Evolutionary conservation across 306 rosid species (phyloP).

Genomic region (Begonia fuchsioides): DNA sequence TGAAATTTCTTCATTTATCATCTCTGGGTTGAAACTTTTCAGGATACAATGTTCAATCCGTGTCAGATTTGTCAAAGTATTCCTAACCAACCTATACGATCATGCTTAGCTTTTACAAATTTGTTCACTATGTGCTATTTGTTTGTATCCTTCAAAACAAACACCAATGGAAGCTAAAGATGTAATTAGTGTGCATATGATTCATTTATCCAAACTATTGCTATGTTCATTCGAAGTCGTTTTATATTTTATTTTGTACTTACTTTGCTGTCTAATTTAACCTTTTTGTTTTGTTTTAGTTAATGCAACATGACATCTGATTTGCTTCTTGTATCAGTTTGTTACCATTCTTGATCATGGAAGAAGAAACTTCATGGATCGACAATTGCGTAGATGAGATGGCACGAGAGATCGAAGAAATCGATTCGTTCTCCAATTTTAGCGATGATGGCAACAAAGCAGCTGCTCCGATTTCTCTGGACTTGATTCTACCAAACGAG

Average conservation of each 20-base stretch:
- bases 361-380: conserved; percentile 70
- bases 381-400: conserved; percentile 33
- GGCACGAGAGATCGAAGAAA: conserved; percentile 25
- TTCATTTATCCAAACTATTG: neutral
- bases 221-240: neutral
- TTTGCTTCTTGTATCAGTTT: conserved; percentile 16
- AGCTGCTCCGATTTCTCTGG: conserved; percentile 33
- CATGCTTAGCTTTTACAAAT: no score
- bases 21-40: no score
- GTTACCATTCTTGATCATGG: conserved; percentile 33
- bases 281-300: neutral
- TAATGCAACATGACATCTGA: conserved; percentile 1
- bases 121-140: no score
- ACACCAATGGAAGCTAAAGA: no score
- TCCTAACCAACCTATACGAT: no score
- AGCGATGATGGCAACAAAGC: conserved; percentile 52
- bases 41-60: no score
- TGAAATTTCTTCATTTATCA: no score
- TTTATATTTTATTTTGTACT: no score
- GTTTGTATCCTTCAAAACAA: no score
- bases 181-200: neutral
- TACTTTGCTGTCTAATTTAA: no score
- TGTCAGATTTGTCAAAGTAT: no score
- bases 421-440: conserved; percentile 37
- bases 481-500: conserved; percentile 62